These are phyloP conservation scores for Trichoderma harzianum DNA, from an alignment of 2,329 filamentous ascomycete genomes.

Conservation along the genomic window DNA sequence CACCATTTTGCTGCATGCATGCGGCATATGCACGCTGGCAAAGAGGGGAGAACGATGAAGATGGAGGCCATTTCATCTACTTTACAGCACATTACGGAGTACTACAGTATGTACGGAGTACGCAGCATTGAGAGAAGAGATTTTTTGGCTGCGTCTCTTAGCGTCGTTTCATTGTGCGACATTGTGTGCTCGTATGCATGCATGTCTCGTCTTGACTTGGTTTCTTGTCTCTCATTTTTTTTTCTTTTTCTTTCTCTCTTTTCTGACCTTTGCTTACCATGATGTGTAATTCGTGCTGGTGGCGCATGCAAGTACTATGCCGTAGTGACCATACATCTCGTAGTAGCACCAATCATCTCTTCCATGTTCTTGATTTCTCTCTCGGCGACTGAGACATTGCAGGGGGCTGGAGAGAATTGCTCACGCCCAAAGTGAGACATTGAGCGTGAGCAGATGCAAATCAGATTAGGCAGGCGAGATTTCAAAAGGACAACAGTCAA, in stretches of 20 bases:
- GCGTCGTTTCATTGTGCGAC: slow-evolving; percentile 3
- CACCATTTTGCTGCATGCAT: slow-evolving; percentile 7
- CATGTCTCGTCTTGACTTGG: background rate
- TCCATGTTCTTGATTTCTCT: background rate
- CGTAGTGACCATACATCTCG: background rate
- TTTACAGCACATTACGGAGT: too few species aligned
- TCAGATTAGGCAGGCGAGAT: slow-evolving; percentile 2
- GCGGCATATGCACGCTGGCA: background rate
- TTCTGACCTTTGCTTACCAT: background rate
- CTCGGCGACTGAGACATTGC: background rate
- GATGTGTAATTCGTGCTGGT: background rate
- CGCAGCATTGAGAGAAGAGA: background rate
- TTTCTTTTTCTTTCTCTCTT: background rate
- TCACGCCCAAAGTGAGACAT: background rate
- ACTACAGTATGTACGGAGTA: too few species aligned
- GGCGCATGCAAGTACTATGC: background rate
- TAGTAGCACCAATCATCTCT: background rate
- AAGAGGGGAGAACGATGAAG: background rate
- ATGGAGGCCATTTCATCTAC: background rate
- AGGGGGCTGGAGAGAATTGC: background rate
- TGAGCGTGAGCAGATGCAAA: background rate
- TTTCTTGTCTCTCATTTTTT: background rate
- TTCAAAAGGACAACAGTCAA: background rate
- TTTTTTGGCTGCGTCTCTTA: background rate
- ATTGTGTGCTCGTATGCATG: background rate